Evolutionary conservation across 345 rosid genomes (phyloP), one percentile per base, ranked within the genome.

Genomic region (Linum trigynum): DNA sequence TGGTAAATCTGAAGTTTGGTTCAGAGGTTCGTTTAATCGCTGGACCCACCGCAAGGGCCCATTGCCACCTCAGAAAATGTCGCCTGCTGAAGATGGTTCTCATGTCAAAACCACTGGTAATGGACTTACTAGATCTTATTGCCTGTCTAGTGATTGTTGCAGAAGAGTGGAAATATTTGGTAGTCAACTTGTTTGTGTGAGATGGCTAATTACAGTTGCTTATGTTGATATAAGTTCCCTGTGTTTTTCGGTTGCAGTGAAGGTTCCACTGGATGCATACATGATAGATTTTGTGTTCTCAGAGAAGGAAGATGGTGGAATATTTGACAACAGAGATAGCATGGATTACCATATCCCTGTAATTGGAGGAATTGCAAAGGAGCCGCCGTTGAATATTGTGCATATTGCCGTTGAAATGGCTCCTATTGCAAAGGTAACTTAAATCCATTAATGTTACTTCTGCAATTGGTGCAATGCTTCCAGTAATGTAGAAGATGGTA

Each of bases 401-500:
- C 96, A 90, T 74, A 85, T 92, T 64, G 99, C 96, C 60, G 99
- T 92, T 62, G 99, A 90, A 80, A 85, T 92, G 94, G 99, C 99
- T 67, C 99, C 99, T 61, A 90, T 86, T 74, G 99, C 99, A 72
- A 92, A 92, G 95, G 99, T 92, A 62, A 78, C 82, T 66, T 72
- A 53, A 67, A 72, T 48, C 14, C 53, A 5, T 6, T 48, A 48
- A 48, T 9, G 2, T 9, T 48, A 48, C 53, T 48, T 48, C 14
- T 48, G 1, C 53, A 12, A 3, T 1, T 48, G 53, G 53, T 48
- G 9, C 45, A 41, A 48, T 9, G 1, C 14, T 48, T 48, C 2
- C 14, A 7, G 11, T 48, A 4, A 9, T 12, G 9, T 4, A 5
- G 50, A 48, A 48, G 14, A 48, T 48, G 3, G 53, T 9, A 4